Base-by-base conservation (phyloP, 1,284 basidiomycete genomes). In the Cystobasidium slooffiae region DNA sequence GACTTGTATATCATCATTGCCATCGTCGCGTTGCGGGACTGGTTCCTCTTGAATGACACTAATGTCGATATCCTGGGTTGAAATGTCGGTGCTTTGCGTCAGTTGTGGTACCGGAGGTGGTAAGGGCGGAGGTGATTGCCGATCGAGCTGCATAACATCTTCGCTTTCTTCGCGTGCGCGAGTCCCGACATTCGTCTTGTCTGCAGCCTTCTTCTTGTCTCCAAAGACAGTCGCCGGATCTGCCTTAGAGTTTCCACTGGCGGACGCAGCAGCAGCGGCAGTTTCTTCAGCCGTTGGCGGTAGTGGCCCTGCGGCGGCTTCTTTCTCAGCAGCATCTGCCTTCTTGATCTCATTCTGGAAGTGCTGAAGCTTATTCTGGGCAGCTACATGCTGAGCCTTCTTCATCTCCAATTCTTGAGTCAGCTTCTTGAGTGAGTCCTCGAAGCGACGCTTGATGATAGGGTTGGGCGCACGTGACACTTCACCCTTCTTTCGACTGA, bases 401-500 rank as follows among this genome's bases (percentile, higher is more conserved):
- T 95, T 96, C 85, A 90, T 89, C 77, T 94, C 92, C 62, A 96
- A 84, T 80, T 97, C 94, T 47, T 51, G 39, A 5, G 64, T 56
- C n/a, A 77, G 76, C 58, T 76, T 75, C 61, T 68, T 76, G 78
- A 96, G 84, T 4, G 92, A 91, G 81, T 96, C 94, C 82, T 96
- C 93, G 83, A 96, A 96, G 46, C 94, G 93, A 87, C 91, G 91
- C 90, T 89, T 90, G 82, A 97, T 93, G 75, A 97, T 88, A 24
- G 91, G 90, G 81, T 97, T 97, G 12, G 88, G 88, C 51, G 92
- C 92, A 76, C 89, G 90, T n/a, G 90, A 88, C 75, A 95, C 90
- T 81, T 96, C 92, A 37, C 86, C 86, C 76, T 88, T 88, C 85
- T 96, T 97, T 86, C 91, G 91, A 61, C 89, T 87, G 22, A 97